Evolutionary conservation across 768 basidiomycete genomes (phyloP), one percentile per base, ranked within the genome.

Genomic region (Phlebiopsis gigantea): DNA sequence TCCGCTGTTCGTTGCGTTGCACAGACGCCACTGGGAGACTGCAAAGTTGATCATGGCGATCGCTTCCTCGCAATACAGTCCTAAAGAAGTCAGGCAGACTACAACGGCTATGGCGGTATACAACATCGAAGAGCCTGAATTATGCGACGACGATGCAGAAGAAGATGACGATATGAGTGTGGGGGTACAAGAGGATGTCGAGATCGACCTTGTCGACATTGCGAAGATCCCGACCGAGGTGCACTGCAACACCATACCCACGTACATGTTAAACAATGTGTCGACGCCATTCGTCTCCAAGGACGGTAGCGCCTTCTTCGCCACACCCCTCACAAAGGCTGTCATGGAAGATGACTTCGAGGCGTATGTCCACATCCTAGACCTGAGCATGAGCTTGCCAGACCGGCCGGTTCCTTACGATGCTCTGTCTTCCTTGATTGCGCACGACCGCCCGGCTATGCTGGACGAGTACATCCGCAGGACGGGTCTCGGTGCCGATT

Each of bases 11-110:
- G 77, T 80, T 19, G 83, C 83, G 0, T 58, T 83, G 12, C 65
- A 66, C 25, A 75, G 73, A 14, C 73, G 79, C 7, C 76, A 72
- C 19, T 87, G 83, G 83, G 71, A 75, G 5, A 81, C 82, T 0
- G 83, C 81, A 0, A 77, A 75, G n/a, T 68, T 84, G 5, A 73
- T 87, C n/a, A 63, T 85, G 22, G 78, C 79, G 1, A 83, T 84
- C 58, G 76, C 81, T 4, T 68, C 69, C 1, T 78, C 82, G 10
- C 84, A 87, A 63, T 80, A 81, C 58, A 70, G 76, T 19, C 68
- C 74, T 3, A 65, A 71, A 0, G 69, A 76, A 7, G 53, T 49
- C 5, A 62, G 72, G 3, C 60, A 72, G 12, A 68, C 57, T 5
- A 69, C 70, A 39, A 21, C 45, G 2, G 45, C 47, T 4, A n/a